Conservation (phyloP, 768 basidiomycete species). For the Tricholoma sp. region DNA sequence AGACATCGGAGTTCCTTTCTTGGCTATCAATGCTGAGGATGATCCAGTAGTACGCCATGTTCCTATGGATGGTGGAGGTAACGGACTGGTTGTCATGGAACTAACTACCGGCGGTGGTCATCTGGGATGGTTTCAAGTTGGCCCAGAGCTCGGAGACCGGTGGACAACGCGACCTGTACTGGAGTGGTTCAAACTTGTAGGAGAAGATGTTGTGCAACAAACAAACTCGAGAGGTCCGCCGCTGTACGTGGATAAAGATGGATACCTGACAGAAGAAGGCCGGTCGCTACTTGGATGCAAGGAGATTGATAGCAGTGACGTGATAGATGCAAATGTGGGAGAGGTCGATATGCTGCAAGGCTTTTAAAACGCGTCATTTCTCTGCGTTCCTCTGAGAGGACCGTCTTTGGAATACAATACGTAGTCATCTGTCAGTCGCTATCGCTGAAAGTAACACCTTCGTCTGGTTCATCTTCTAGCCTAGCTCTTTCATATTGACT, state of each 20-base stretch:
- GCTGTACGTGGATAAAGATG: slow-evolving; percentile 46
- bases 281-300: slow-evolving; percentile 52
- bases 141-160: slow-evolving; percentile 36
- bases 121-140: slow-evolving; percentile 72
- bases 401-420: not conserved
- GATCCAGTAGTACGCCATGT: slow-evolving; percentile 70
- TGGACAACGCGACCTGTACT: slow-evolving; percentile 72
- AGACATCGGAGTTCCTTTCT: slow-evolving; percentile 64
- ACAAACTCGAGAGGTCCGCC: slow-evolving; percentile 22
- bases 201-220: slow-evolving; percentile 43
- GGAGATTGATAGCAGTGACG: slow-evolving; percentile 46
- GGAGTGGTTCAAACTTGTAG: slow-evolving; percentile 62
- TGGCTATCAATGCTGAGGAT: slow-evolving; percentile 70
- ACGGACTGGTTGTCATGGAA: slow-evolving; percentile 52
- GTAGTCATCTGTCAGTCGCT: slow-evolving; percentile 54
- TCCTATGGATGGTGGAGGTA: slow-evolving; percentile 51
- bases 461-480: slow-evolving; percentile 59
- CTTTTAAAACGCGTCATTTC: slow-evolving; percentile 20
- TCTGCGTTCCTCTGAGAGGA: not conserved
- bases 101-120: slow-evolving; percentile 68
- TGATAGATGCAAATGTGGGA: slow-evolving; percentile 48
- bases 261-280: slow-evolving; percentile 57
- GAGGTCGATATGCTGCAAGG: slow-evolving; percentile 58
- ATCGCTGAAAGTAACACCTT: slow-evolving; percentile 75
- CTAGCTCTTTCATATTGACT: slow-evolving; percentile 79